These are phyloP conservation scores for Paxillus involutus DNA, from an alignment of 768 basidiomycete genomes.

Conservation along the genomic window DNA sequence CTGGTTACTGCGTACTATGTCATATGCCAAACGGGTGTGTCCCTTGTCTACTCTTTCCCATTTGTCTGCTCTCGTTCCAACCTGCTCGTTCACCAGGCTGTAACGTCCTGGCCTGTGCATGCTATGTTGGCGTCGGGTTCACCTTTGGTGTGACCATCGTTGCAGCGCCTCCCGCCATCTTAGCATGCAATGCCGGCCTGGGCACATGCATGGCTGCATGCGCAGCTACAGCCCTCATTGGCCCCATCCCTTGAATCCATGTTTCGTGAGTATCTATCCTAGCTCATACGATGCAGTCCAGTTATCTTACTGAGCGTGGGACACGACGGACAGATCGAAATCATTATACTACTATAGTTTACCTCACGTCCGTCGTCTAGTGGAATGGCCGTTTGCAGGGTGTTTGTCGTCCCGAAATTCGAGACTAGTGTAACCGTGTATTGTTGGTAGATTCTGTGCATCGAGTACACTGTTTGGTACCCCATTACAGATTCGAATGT, in stretches of 20 bases:
- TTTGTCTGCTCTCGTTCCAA: not conserved
- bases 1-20: conserved; percentile 16
- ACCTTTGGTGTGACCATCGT: conserved; percentile 22
- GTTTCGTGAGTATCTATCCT: not conserved
- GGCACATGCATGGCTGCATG: conserved; percentile 28
- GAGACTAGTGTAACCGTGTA: too few relatives aligned
- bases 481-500: too few relatives aligned
- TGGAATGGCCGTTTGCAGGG: too few relatives aligned
- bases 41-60: not conserved
- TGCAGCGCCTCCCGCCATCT: conserved; percentile 17
- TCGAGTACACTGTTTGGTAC: too few relatives aligned
- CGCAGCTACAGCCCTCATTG: conserved; percentile 15
- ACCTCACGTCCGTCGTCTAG: too few relatives aligned
- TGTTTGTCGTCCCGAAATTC: too few relatives aligned
- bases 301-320: not conserved
- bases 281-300: not conserved
- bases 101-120: conserved; percentile 18
- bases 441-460: too few relatives aligned
- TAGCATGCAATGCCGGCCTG: conserved; percentile 21
- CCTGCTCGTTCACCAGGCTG: conserved; percentile 14
- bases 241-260: conserved; percentile 22
- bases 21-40: conserved; percentile 23
- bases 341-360: too few relatives aligned
- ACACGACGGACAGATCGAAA: too few relatives aligned
- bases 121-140: conserved; percentile 24